Percentiles rank a stretch among this genome's conserved stretches.
phyloP scores from a whole-genome alignment of 495 filamentous ascomycete genomes.

The Annulohypoxylon nitens region DNA sequence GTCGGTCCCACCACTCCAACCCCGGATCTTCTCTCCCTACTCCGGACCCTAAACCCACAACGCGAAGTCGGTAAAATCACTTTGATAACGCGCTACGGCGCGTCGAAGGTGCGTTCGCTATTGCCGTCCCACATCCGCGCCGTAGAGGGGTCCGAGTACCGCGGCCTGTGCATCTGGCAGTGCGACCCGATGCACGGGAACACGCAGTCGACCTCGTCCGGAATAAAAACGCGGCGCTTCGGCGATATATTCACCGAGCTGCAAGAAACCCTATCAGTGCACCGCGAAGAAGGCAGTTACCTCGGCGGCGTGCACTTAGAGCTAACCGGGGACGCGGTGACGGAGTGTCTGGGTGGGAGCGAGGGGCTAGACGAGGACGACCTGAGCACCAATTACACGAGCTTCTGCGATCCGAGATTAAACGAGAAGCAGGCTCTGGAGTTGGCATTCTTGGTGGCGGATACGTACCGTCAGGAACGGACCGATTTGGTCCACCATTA shows the following conservation, averaged over 20 bases:
- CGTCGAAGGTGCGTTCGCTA: slow-evolving; percentile 74
- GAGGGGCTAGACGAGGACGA: slow-evolving; percentile 89
- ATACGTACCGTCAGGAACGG: slow-evolving; percentile 70
- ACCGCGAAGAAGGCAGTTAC: slow-evolving; percentile 82
- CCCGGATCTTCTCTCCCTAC: slow-evolving; percentile 77
- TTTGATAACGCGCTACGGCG: slow-evolving; percentile 94
- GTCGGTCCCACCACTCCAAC: slow-evolving; percentile 86
- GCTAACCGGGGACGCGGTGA: slow-evolving; percentile 94
- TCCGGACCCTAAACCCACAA: slow-evolving; percentile 85
- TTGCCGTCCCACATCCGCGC: slow-evolving; percentile 87
- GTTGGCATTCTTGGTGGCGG: slow-evolving; percentile 92
- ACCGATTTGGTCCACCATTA: slow-evolving; percentile 34
- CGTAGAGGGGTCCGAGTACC: slow-evolving; percentile 76
- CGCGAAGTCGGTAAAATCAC: slow-evolving; percentile 91
- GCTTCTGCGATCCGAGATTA: slow-evolving; percentile 92
- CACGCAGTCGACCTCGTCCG: slow-evolving; percentile 74
- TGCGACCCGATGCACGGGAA: slow-evolving; percentile 99
- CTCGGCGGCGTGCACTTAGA: slow-evolving; percentile 96
- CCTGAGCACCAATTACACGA: slow-evolving; percentile 87
- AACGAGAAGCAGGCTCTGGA: slow-evolving; percentile 99
- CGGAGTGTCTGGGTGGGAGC: slow-evolving; percentile 94
- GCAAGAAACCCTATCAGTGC: slow-evolving; percentile 80
- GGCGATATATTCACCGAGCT: slow-evolving; percentile 87
- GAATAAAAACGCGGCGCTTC: slow-evolving; percentile 92
- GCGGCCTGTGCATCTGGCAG: slow-evolving; percentile 91